These are phyloP conservation scores for Aschersonia sp. DNA, from an alignment of 2,329 filamentous ascomycete species.

Conservation along the genomic window DNA sequence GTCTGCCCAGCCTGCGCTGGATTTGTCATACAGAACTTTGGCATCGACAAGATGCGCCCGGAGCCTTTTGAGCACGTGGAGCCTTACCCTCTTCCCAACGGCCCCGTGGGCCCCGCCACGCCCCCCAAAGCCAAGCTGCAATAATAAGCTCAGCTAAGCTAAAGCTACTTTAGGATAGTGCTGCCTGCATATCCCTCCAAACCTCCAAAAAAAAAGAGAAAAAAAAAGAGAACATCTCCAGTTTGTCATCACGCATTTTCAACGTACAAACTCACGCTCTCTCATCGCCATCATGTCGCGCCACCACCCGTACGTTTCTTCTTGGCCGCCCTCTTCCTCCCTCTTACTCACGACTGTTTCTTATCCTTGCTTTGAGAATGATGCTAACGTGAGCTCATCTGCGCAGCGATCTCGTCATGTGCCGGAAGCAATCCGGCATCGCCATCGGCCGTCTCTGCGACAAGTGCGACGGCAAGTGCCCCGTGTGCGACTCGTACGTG, in stretches of 20 bases:
- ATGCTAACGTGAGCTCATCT: constrained; percentile 11
- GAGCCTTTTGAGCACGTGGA: too few relatives aligned
- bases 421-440: constrained; percentile 95
- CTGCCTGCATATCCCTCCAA: neutral
- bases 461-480: constrained; percentile 99
- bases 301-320: constrained; percentile 65
- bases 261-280: neutral
- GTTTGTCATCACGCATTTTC: neutral
- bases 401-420: constrained; percentile 88
- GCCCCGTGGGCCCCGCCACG: too few relatives aligned
- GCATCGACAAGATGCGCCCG: too few relatives aligned
- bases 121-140: too few relatives aligned
- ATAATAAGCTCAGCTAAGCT: too few relatives aligned
- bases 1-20: too few relatives aligned
- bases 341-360: neutral
- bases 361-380: neutral
- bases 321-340: neutral
- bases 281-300: constrained; percentile 52
- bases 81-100: too few relatives aligned
- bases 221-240: too few relatives aligned
- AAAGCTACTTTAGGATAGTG: neutral
- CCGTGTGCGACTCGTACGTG: constrained; percentile 97
- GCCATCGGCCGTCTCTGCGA: constrained; percentile 97
- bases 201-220: too few relatives aligned
- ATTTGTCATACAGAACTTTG: too few relatives aligned